Evolutionary conservation across 2,329 filamentous ascomycete genomes (phyloP).

Genomic region (Herpotrichia juniperi): DNA sequence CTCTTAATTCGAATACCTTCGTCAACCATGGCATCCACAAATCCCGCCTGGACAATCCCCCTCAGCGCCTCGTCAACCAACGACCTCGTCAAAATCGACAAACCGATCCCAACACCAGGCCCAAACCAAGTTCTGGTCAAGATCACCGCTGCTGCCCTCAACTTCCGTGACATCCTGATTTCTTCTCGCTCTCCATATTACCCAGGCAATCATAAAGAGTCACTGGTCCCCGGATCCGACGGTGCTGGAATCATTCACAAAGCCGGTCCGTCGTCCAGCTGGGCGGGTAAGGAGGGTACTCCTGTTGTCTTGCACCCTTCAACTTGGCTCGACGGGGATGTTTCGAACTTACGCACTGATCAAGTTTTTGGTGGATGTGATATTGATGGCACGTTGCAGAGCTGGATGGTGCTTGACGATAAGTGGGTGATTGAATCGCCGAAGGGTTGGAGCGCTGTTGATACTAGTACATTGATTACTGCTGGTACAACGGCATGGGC

Average conservation of each 20-base stretch:
- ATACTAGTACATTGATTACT: constrained; percentile 50
- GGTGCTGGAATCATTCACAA: constrained; percentile 22
- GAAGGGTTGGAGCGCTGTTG: constrained; percentile 37
- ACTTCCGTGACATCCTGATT: constrained; percentile 21
- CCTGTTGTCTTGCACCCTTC: constrained; percentile 13
- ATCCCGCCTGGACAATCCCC: constrained; percentile 12
- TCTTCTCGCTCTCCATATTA: constrained; percentile 8
- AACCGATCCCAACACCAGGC: constrained; percentile 1
- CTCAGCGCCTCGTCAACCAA: not conserved
- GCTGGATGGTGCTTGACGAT: constrained; percentile 52
- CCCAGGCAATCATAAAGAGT: constrained; percentile 11
- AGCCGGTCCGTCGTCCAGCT: constrained; percentile 7
- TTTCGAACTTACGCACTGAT: constrained; percentile 5
- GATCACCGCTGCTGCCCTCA: constrained; percentile 18
- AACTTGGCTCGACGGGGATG: constrained; percentile 12
- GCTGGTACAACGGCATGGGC: constrained; percentile 59
- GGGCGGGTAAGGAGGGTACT: constrained; percentile 9
- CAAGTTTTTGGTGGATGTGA: constrained; percentile 3
- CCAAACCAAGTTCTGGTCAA: constrained; percentile 18
- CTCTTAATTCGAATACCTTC: no score
- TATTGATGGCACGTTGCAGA: constrained; percentile 49
- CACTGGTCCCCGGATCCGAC: constrained; percentile 5
- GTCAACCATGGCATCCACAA: constrained; percentile 2
- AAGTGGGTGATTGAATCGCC: constrained; percentile 48
- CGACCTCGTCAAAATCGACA: constrained; percentile 4